Base-by-base conservation (phyloP, 2,329 filamentous ascomycete genomes). In the Knoxdaviesia proteae region DNA sequence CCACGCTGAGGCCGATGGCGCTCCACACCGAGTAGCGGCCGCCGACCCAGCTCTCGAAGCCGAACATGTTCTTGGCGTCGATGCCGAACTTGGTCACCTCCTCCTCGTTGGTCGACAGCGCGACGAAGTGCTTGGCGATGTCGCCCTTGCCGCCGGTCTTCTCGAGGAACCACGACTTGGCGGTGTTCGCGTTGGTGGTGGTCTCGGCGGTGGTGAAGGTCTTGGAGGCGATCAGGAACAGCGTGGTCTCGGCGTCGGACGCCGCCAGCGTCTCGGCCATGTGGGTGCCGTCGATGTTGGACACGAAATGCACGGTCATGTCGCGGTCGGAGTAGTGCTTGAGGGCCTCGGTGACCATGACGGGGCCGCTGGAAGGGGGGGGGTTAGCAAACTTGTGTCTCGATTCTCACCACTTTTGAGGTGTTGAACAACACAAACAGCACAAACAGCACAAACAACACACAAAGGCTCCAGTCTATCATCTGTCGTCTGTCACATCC, bases 31-130 rank as follows among this genome's bases (percentile, higher is more conserved):
- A 94, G 74, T 98, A 98, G 47, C 90, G 82, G 45, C 90, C 90
- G 59, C 90, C 90, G 42, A 96, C 88, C 90, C 90, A 98, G 64
- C 83, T 92, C 63, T 88, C 87, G 59, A 98, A 98, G 54, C 86
- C 87, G 57, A 98, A 98, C 90, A 98, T 98, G 73, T 96, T 98
- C 73, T 88, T 88, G 64, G 78, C 80, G 66, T 96, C 88, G 56
- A 98, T 98, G 50, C 90, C 90, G 55, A 98, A 98, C 71, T 96
- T 96, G 64, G 82, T 86, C 48, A 98, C 90, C 67, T 96, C 88
- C 43, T 68, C 60, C 65, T 88, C 82, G 64, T 98, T 98, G 60
- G 90, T 98, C 41, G 90, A 96, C 42, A 98, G 76, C 39, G 90
- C 90, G 45, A 94, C 90, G 57, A 98, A 98, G 72, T 98, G 90